phyloP scores from a whole-genome alignment of 768 basidiomycete species.

The Kwoniella botswanensis region DNA sequence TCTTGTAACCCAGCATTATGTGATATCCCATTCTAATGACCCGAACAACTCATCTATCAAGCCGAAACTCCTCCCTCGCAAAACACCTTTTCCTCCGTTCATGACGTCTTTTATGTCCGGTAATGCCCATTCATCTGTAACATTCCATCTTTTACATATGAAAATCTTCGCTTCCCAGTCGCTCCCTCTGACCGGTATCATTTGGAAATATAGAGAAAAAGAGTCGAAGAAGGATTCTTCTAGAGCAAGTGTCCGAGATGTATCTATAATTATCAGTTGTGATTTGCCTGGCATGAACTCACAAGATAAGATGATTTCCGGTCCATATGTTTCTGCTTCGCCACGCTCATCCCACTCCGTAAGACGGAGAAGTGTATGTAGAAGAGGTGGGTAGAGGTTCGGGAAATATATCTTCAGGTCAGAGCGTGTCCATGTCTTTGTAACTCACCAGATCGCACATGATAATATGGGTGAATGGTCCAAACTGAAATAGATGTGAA shows the following conservation, averaged over 20 bases:
- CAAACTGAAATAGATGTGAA: conserved; percentile 39
- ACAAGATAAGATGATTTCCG: conserved; percentile 69
- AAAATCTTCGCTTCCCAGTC: conserved; percentile 46
- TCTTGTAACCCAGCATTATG: conserved; percentile 37
- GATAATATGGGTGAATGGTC: conserved; percentile 66
- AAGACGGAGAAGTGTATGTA: conserved; percentile 74
- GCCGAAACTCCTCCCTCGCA: conserved; percentile 41
- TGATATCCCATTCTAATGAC: conserved; percentile 39
- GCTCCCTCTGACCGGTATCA: conserved; percentile 40
- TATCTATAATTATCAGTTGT: conserved; percentile 36
- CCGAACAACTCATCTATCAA: conserved; percentile 48
- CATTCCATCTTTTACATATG: conserved; percentile 44
- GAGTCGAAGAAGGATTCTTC: conserved; percentile 55
- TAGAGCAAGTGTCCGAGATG: conserved; percentile 46
- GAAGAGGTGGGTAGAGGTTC: conserved; percentile 74
- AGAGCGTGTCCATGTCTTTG: conserved; percentile 10
- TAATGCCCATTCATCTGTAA: conserved; percentile 39
- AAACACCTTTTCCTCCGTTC: conserved; percentile 40
- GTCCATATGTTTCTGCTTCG: conserved; percentile 32
- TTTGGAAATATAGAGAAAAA: conserved; percentile 43
- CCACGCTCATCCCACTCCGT: conserved; percentile 62
- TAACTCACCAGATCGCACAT: conserved; percentile 80
- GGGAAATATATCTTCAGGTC: conserved; percentile 79
- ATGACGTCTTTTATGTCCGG: conserved; percentile 41
- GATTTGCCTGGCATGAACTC: conserved; percentile 20